A percentile compares a stretch with the other conserved stretches of the same genome.
phyloP scores from a whole-genome alignment of 106 monocot genomes.

The Chionographis japonica region DNA sequence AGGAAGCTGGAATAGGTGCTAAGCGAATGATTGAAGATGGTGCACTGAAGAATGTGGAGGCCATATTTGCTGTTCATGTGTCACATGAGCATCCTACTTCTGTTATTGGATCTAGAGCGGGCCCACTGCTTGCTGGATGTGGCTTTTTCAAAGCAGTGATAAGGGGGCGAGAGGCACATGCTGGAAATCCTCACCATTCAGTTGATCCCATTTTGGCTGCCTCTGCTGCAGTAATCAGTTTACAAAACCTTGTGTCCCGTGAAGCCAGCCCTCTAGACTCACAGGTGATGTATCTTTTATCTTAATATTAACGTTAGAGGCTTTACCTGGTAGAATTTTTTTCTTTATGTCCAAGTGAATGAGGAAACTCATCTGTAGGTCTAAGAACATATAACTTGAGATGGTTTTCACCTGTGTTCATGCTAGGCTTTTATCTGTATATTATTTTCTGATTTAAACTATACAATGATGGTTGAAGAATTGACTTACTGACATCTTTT shows the following conservation, averaged over 20 bases:
- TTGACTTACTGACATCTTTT: too few species aligned
- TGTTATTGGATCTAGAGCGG: conserved; percentile 56
- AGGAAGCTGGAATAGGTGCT: conserved; percentile 78
- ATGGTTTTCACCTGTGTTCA: too few species aligned
- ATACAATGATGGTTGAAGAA: too few species aligned
- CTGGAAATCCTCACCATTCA: conserved; percentile 20
- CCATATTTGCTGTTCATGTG: conserved; percentile 80
- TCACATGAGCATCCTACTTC: conserved; percentile 43
- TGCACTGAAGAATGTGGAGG: conserved; percentile 59
- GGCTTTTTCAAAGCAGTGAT: conserved; percentile 75
- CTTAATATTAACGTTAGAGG: too few species aligned
- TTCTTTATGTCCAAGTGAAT: too few species aligned
- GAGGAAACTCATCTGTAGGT: too few species aligned
- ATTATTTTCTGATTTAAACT: too few species aligned
- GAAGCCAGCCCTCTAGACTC: conserved; percentile 85
- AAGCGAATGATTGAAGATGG: conserved; percentile 85
- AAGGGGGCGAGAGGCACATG: conserved; percentile 14
- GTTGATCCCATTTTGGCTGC: conserved; percentile 61
- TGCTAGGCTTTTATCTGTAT: too few species aligned
- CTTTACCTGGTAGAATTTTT: too few species aligned
- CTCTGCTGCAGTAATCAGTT: conserved; percentile 54
- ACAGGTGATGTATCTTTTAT: conserved; percentile 36
- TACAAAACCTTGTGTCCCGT: conserved; percentile 74
- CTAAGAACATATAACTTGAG: too few species aligned
- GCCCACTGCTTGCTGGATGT: conserved; percentile 82